These are phyloP conservation scores for Lentinula aciculospora DNA, from an alignment of 768 basidiomycete species.

Conservation along the genomic window DNA sequence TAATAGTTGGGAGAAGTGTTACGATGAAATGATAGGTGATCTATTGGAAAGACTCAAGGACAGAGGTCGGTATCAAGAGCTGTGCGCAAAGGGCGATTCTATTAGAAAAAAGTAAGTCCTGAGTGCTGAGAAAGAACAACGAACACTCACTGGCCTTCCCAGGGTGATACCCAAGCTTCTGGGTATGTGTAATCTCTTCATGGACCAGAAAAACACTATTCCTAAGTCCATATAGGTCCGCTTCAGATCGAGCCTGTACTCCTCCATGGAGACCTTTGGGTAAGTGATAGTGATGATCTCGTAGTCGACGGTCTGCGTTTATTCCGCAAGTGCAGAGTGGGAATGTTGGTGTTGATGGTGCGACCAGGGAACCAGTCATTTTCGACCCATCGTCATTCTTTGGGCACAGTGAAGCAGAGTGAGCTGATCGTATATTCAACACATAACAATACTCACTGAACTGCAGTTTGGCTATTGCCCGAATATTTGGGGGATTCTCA, in stretches of 20 bases:
- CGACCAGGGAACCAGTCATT: slow-evolving; percentile 55
- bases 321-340: slow-evolving; percentile 45
- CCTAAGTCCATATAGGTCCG: slow-evolving; percentile 26
- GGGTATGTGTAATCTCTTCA: slow-evolving; percentile 25
- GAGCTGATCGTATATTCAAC: slow-evolving; percentile 17
- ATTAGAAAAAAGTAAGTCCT: slow-evolving; percentile 41
- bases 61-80: slow-evolving; percentile 33
- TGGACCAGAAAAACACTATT: not conserved
- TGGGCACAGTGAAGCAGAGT: slow-evolving; percentile 84
- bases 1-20: slow-evolving; percentile 67
- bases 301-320: not conserved
- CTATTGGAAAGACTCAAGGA: slow-evolving; percentile 41
- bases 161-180: slow-evolving; percentile 76
- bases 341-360: slow-evolving; percentile 57
- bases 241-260: slow-evolving; percentile 61
- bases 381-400: slow-evolving; percentile 78
- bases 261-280: slow-evolving; percentile 81
- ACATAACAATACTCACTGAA: not conserved
- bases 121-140: slow-evolving; percentile 3
- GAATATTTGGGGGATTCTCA: slow-evolving; percentile 77
- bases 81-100: slow-evolving; percentile 48
- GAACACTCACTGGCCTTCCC: not conserved
- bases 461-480: slow-evolving; percentile 64
- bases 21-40: slow-evolving; percentile 52
- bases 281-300: slow-evolving; percentile 19